phyloP scores from a whole-genome alignment of 768 basidiomycete genomes.

The Trametes maxima region DNA sequence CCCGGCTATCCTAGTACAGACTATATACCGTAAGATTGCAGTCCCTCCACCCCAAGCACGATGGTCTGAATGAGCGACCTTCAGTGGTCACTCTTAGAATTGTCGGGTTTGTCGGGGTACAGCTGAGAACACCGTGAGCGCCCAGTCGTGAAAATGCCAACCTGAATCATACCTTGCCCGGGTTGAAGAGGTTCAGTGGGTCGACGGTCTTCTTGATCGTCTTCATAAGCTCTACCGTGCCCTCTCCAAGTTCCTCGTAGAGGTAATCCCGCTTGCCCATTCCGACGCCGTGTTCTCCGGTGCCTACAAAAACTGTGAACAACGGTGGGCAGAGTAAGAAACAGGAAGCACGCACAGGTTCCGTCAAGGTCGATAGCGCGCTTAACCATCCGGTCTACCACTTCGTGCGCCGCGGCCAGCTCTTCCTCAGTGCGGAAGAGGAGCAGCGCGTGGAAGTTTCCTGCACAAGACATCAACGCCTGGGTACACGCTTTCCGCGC shows the following conservation, averaged over 20 bases:
- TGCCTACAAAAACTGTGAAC: conserved; percentile 46
- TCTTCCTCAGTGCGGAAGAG: conserved; percentile 42
- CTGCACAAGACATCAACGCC: conserved; percentile 26
- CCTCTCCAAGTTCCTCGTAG: conserved; percentile 77
- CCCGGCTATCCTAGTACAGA: background rate
- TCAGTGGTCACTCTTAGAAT: background rate
- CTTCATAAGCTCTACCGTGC: conserved; percentile 85
- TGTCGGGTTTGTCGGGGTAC: background rate
- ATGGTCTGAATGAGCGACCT: background rate
- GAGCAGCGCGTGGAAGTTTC: conserved; percentile 46
- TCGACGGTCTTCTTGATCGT: conserved; percentile 66
- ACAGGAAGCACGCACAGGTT: conserved; percentile 51
- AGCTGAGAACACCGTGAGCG: background rate
- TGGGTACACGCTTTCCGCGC: background rate
- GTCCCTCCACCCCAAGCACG: background rate
- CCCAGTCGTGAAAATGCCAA: conserved; percentile 50
- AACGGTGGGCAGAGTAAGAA: background rate
- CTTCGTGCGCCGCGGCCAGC: conserved; percentile 34
- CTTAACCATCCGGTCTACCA: conserved; percentile 62
- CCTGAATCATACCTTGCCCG: conserved; percentile 67
- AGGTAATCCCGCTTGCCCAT: conserved; percentile 83
- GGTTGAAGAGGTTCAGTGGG: conserved; percentile 77
- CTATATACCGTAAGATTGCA: background rate
- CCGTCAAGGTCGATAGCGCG: conserved; percentile 73
- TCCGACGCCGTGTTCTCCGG: conserved; percentile 87